Evolutionary conservation across 305 asterid species (phyloP).

Genomic region (Rubia tinctorum): DNA sequence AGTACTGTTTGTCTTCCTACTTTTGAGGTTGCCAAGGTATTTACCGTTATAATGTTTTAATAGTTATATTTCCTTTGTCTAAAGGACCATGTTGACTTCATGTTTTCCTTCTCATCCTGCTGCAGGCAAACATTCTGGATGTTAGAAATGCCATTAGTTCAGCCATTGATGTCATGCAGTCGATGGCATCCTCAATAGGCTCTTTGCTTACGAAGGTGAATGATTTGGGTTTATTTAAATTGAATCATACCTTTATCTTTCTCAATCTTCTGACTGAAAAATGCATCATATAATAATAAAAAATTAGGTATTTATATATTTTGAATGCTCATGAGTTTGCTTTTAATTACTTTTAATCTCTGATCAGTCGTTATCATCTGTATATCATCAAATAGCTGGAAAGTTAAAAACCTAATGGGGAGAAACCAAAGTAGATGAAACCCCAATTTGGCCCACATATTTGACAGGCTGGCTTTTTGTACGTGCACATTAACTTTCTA

Average conservation of each 20-base stretch:
- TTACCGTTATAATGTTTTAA: background rate
- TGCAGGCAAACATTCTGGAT: conserved; percentile 65
- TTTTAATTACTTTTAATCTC: background rate
- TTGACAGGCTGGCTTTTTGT: background rate
- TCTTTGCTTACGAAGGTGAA: conserved; percentile 52
- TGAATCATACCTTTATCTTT: background rate
- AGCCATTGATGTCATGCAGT: conserved; percentile 75
- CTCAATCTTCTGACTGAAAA: background rate
- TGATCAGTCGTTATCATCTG: background rate
- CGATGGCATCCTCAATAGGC: conserved; percentile 58
- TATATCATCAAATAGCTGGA: background rate
- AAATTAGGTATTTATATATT: background rate
- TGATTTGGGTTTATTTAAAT: background rate
- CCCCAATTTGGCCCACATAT: background rate
- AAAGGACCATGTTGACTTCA: background rate
- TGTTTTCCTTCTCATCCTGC: conserved; percentile 5
- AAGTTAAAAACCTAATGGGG: too few species aligned
- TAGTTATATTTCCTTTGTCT: background rate
- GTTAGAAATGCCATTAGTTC: conserved; percentile 61
- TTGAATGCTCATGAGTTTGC: background rate
- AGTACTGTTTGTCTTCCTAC: conserved; percentile 57
- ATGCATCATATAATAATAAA: too few species aligned
- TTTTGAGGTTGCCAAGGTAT: conserved; percentile 69
- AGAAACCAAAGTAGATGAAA: background rate
- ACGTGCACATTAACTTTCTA: background rate